phyloP scores from a whole-genome alignment of 1,284 basidiomycete species.

The Trichosporon sp. region DNA sequence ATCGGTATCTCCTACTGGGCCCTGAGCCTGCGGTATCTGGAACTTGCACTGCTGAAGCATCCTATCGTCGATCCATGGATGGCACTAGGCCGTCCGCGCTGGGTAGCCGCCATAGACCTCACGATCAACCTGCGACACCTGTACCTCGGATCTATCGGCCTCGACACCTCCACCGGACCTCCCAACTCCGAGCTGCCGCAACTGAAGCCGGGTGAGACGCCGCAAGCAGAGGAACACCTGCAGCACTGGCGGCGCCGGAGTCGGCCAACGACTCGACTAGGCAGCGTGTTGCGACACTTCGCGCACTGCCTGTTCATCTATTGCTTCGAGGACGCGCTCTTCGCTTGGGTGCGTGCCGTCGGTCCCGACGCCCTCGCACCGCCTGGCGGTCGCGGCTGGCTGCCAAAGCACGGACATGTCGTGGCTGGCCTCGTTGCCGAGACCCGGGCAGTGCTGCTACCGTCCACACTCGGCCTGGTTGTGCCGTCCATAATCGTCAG shows the following conservation, averaged over 20 bases:
- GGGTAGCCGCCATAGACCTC: constrained; percentile 27
- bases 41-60: constrained; percentile 26
- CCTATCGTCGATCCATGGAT: constrained; percentile 32
- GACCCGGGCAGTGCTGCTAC: neutral
- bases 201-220: neutral
- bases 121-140: constrained; percentile 32
- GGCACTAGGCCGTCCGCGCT: constrained; percentile 12
- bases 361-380: constrained; percentile 23
- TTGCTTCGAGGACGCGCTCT: constrained; percentile 24
- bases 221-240: constrained; percentile 18
- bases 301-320: constrained; percentile 20
- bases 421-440: neutral
- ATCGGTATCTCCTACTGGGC: constrained; percentile 24
- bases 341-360: constrained; percentile 26
- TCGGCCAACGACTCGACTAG: constrained; percentile 17
- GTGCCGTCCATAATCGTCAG: constrained; percentile 16
- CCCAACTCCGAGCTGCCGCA: neutral
- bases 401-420: neutral
- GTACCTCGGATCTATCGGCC: constrained; percentile 25
- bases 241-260: constrained; percentile 9
- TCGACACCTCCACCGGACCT: constrained; percentile 10
- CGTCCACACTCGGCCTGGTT: constrained; percentile 10
- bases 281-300: constrained; percentile 26
- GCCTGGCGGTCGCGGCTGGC: neutral
- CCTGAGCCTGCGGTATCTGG: constrained; percentile 26